Evolutionary conservation across 331 rosid species (phyloP).

Genomic region (Cydonia oblonga): DNA sequence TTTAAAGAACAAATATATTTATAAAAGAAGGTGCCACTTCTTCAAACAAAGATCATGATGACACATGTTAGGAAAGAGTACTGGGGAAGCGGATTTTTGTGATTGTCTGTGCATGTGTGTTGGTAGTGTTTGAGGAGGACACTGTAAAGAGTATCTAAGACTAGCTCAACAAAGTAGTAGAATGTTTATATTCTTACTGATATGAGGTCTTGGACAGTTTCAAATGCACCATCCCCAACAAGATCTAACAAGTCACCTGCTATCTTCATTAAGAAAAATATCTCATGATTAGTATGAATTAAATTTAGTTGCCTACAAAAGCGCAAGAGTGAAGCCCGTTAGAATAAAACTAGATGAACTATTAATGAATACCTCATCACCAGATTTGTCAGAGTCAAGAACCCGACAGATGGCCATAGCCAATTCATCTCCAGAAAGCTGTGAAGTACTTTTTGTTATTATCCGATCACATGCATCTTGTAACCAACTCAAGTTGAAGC

Average conservation of each 20-base stretch:
- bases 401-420: slow-evolving; percentile 93
- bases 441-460: slow-evolving; percentile 44
- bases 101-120: background rate
- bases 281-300: slow-evolving; percentile 9
- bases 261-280: slow-evolving; percentile 42
- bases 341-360: background rate
- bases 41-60: background rate
- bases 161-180: background rate
- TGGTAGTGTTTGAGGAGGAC: background rate
- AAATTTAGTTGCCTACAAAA: background rate
- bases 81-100: background rate
- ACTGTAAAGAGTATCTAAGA: background rate
- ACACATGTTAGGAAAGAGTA: background rate
- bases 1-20: background rate
- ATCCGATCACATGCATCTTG: slow-evolving; percentile 71
- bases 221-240: slow-evolving; percentile 89
- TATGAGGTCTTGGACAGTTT: slow-evolving; percentile 76
- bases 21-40: background rate
- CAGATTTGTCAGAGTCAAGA: slow-evolving; percentile 80
- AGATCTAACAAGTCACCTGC: slow-evolving; percentile 91
- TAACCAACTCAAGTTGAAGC: slow-evolving; percentile 69
- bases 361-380: slow-evolving; percentile 67
- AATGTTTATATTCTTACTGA: slow-evolving; percentile 38
- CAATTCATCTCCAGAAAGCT: slow-evolving; percentile 68
- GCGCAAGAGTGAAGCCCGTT: background rate